A percentile compares a stretch with the other conserved stretches of the same genome.
Conservation (phyloP, 2,329 filamentous ascomycete genomes). For the Calonectria multiphialidica region DNA sequence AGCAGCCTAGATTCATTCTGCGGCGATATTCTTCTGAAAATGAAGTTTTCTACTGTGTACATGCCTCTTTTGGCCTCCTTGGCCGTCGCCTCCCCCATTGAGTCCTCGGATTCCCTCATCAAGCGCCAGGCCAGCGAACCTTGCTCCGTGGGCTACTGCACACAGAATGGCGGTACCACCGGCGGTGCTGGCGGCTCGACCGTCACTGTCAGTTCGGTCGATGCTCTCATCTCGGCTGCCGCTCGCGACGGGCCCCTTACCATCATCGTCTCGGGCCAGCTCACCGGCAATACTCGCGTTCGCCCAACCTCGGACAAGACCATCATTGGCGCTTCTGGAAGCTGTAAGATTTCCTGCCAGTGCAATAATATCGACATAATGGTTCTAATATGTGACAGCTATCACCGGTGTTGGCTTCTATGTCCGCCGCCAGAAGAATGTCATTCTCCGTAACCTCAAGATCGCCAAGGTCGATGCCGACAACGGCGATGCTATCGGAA, state of each 20-base stretch:
- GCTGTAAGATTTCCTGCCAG: conserved; percentile 25
- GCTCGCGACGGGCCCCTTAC: conserved; percentile 41
- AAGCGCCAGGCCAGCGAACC: conserved; percentile 64
- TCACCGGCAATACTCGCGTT: conserved; percentile 40
- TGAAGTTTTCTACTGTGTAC: background rate
- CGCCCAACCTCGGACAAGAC: conserved; percentile 55
- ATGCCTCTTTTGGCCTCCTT: conserved; percentile 29
- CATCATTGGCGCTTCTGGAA: conserved; percentile 54
- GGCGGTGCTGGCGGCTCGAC: conserved; percentile 46
- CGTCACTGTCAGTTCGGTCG: conserved; percentile 43
- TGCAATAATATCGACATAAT: rapidly evolving
- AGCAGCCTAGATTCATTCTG: background rate
- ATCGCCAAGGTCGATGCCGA: conserved; percentile 66
- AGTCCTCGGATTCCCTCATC: conserved; percentile 21
- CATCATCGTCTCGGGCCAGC: conserved; percentile 45
- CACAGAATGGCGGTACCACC: conserved; percentile 48
- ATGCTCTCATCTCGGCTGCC: conserved; percentile 43
- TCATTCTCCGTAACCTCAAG: conserved; percentile 73
- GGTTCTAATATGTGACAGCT: conserved; percentile 34
- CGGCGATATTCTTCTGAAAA: background rate
- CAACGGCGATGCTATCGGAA: conserved; percentile 70
- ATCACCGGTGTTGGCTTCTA: conserved; percentile 63
- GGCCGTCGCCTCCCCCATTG: conserved; percentile 29
- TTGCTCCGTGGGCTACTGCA: conserved; percentile 48
- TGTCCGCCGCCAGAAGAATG: conserved; percentile 65